phyloP scores from a whole-genome alignment of 2,329 filamentous ascomycete genomes.

The Penicillium sp. region DNA sequence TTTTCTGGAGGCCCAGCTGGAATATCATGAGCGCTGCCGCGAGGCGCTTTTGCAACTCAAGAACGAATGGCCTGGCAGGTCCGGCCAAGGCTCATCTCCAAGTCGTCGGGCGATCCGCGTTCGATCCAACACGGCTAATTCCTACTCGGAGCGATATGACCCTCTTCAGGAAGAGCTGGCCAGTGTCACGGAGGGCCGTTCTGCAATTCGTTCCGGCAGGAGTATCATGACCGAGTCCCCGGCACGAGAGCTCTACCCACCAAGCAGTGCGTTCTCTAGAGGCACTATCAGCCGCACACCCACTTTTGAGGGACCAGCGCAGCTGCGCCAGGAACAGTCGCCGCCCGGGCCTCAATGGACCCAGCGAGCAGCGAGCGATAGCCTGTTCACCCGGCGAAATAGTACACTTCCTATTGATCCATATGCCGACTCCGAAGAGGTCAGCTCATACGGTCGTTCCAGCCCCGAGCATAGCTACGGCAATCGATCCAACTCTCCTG shows the following conservation, averaged over 20 bases:
- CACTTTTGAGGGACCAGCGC: conserved; percentile 56
- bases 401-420: conserved; percentile 46
- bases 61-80: conserved; percentile 62
- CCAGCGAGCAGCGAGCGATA: conserved; percentile 53
- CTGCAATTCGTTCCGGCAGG: conserved; percentile 48
- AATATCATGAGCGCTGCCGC: conserved; percentile 83
- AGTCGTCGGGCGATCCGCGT: conserved; percentile 48
- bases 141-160: conserved; percentile 56
- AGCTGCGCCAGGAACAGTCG: conserved; percentile 50
- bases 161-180: conserved; percentile 53
- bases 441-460: conserved; percentile 43
- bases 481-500: conserved; percentile 51
- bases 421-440: conserved; percentile 44
- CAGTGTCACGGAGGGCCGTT: conserved; percentile 46
- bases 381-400: conserved; percentile 45
- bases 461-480: conserved; percentile 48
- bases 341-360: conserved; percentile 45
- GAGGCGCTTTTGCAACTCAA: conserved; percentile 71
- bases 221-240: conserved; percentile 33
- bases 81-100: conserved; percentile 23
- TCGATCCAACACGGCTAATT: conserved; percentile 60
- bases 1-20: conserved; percentile 83
- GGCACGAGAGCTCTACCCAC: conserved; percentile 38
- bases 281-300: conserved; percentile 49
- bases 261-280: conserved; percentile 42